Evolutionary conservation across 768 basidiomycete species (phyloP), one percentile per base, ranked within the genome.

Genomic region (Tricholoma matsutake): DNA sequence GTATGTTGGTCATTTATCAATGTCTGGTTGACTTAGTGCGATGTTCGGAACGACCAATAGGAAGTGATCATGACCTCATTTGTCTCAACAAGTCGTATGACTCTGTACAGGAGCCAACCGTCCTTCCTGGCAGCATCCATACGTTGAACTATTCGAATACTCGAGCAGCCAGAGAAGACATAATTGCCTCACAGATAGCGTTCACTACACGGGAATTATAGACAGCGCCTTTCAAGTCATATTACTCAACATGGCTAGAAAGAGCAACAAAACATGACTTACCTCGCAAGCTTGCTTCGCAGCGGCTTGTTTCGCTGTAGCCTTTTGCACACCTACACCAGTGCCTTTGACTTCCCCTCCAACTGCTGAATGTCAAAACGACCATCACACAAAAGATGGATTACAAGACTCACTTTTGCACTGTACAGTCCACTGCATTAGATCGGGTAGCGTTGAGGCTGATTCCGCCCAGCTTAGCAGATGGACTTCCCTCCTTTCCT

Each of bases 261-360:
- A 1, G 49, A 20, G 9, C 22, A 31, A 22, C 18, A 37, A 8
- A 8, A 43, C 7, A 25, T 28, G 16, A 60, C 62, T 49, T 34
- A 62, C 67, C 62, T 68, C 67, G 57, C 62, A 68, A 25, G 65
- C 67, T 43, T 66, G 63, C 43, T 63, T 66, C 11, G 67, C 67
- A 35, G 67, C 67, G 8, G 62, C 60, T 53, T 67, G 65, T 35
- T 28, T 64, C n/a, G 67, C 67, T 13, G 49, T 52, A 4, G 65
- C 60, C 59, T 68, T 68, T 31, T 67, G 67, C 16, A 32, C 10
- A 14, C 59, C 65, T 28, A 63, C 55, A 20, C 67, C 67, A 14
- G 56, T 67, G 1, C 67, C 67, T 57, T 56, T 66, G 5, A 65
- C 62, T 53, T 66, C 65, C 11, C 67, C 67, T 14, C 53, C 34